phyloP scores from a whole-genome alignment of 2,329 filamentous ascomycete genomes.

The Fulvia fulva region DNA sequence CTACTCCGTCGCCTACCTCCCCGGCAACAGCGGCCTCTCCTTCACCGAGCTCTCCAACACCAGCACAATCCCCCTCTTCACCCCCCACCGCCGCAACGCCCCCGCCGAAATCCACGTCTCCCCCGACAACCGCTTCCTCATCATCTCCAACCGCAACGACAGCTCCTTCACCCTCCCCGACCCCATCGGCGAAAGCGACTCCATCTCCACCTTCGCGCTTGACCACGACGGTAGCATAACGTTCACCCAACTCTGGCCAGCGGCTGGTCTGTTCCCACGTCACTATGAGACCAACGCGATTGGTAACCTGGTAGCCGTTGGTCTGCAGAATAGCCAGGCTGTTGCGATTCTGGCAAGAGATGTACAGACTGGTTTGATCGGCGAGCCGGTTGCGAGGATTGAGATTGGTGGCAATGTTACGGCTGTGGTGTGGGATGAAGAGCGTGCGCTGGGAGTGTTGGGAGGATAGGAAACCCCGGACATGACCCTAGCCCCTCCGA shows the following conservation, averaged over 20 bases:
- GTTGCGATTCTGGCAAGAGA: conserved; percentile 62
- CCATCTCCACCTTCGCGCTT: conserved; percentile 61
- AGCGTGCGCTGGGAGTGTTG: conserved; percentile 6
- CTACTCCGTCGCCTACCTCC: conserved; percentile 47
- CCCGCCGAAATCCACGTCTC: conserved; percentile 53
- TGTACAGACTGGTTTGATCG: conserved; percentile 56
- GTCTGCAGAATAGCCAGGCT: conserved; percentile 57
- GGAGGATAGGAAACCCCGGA: conserved; percentile 7
- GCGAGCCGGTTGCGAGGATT: conserved; percentile 40
- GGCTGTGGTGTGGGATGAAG: conserved; percentile 33
- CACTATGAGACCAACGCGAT: conserved; percentile 64
- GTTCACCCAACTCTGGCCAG: conserved; percentile 56
- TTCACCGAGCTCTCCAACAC: conserved; percentile 45
- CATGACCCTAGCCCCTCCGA: background rate
- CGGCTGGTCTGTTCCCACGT: conserved; percentile 62
- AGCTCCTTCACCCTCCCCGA: conserved; percentile 50
- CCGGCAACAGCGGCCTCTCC: conserved; percentile 41
- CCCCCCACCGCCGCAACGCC: conserved; percentile 46
- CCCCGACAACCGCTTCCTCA: conserved; percentile 55
- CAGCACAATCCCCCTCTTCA: conserved; percentile 45
- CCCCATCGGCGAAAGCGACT: conserved; percentile 46
- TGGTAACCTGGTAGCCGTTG: conserved; percentile 63
- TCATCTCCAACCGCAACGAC: conserved; percentile 66
- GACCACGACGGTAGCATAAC: conserved; percentile 53
- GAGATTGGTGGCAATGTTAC: conserved; percentile 34